Percentiles rank a stretch among this genome's conserved stretches.
These are phyloP conservation scores for Austroboletus olivaceoglutinosus DNA, from an alignment of 1,284 basidiomycete genomes.

Conservation along the genomic window DNA sequence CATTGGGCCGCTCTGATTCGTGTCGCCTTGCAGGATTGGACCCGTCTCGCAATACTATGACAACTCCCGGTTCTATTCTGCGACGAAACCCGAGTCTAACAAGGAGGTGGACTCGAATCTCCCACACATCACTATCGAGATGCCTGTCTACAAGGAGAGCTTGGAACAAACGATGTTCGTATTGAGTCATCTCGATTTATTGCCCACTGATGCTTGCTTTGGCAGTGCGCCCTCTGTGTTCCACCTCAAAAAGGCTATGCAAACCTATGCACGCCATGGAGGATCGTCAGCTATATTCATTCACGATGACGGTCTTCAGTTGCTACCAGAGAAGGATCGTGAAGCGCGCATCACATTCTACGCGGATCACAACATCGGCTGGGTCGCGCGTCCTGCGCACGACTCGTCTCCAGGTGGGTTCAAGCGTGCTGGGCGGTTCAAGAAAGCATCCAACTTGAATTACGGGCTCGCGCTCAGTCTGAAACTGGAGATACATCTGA, in stretches of 20 bases:
- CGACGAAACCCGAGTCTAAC: conserved; percentile 55
- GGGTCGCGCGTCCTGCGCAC: conserved; percentile 77
- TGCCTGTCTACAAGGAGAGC: conserved; percentile 82
- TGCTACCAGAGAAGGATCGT: conserved; percentile 58
- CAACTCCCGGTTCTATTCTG: conserved; percentile 72
- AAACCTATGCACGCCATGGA: conserved; percentile 81
- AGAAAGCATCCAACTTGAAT: conserved; percentile 90
- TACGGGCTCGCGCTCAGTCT: conserved; percentile 69
- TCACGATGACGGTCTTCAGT: conserved; percentile 76
- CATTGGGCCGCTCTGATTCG: not conserved
- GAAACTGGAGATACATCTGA: conserved; percentile 62
- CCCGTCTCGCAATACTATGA: conserved; percentile 75
- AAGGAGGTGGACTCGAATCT: conserved; percentile 56
- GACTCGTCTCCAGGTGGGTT: conserved; percentile 45
- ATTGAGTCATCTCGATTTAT: conserved; percentile 43
- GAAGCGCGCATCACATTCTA: conserved; percentile 71
- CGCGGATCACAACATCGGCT: conserved; percentile 80
- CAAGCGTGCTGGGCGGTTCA: conserved; percentile 82
- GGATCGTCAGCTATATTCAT: conserved; percentile 74
- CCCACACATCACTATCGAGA: conserved; percentile 73
- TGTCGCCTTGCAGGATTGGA: conserved; percentile 46
- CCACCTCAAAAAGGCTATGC: conserved; percentile 81
- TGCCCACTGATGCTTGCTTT: conserved; percentile 51
- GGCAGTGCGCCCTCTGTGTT: conserved; percentile 68
- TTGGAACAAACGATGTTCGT: conserved; percentile 66